Evolutionary conservation across 106 monocot genomes (phyloP).

Genomic region (Chionographis japonica): DNA sequence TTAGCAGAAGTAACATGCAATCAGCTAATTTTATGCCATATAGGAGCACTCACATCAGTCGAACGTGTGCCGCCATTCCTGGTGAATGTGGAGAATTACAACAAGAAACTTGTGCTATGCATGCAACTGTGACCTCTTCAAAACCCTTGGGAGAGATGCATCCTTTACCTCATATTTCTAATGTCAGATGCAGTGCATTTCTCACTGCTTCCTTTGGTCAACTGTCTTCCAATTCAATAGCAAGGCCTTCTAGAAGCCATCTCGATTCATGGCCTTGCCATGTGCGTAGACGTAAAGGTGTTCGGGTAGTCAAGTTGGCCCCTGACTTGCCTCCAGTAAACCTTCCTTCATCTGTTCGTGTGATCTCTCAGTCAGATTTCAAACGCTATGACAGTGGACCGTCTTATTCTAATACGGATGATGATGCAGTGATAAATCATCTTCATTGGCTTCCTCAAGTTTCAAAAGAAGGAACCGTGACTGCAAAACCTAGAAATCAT

Average conservation of each 20-base stretch:
- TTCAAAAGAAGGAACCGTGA: constrained; percentile 11
- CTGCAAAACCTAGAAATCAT: constrained; percentile 11
- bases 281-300: constrained; percentile 29
- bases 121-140: constrained; percentile 16
- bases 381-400: constrained; percentile 21
- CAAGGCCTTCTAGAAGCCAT: constrained; percentile 19
- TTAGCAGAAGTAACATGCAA: constrained; percentile 8
- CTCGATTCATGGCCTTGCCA: constrained; percentile 16
- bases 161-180: constrained; percentile 20
- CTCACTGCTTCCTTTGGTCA: constrained; percentile 12
- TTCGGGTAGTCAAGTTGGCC: constrained; percentile 75
- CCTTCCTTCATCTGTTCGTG: constrained; percentile 80
- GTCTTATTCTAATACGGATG: constrained; percentile 10
- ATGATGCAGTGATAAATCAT: constrained; percentile 8
- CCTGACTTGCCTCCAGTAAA: constrained; percentile 93
- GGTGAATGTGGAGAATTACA: constrained; percentile 12
- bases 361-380: constrained; percentile 79
- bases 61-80: constrained; percentile 11
- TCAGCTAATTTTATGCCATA: constrained; percentile 10
- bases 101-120: constrained; percentile 12
- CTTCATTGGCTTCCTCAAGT: constrained; percentile 12
- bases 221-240: constrained; percentile 12
- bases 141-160: not conserved
- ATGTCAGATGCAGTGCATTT: constrained; percentile 1
- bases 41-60: constrained; percentile 3